Evolutionary conservation across 2,329 filamentous ascomycete species (phyloP).

Genomic region (Hymenoscyphus repandus): DNA sequence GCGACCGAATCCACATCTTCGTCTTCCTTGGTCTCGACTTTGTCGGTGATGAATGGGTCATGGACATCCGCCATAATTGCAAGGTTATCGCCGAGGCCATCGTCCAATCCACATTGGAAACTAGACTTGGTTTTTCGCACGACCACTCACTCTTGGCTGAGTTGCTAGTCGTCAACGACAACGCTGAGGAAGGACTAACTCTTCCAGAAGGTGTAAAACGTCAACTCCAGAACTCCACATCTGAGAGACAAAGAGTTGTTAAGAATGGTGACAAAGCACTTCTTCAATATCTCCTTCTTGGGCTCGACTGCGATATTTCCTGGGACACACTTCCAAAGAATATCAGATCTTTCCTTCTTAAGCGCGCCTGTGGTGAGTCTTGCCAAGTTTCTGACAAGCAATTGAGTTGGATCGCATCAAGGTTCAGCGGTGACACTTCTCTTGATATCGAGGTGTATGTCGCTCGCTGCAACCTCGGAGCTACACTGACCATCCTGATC

Average conservation of each 20-base stretch:
- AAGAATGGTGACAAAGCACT: conserved; percentile 9
- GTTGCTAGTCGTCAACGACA: conserved; percentile 5
- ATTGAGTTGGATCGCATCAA: conserved; percentile 33
- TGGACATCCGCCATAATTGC: conserved; percentile 9
- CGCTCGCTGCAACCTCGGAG: conserved; percentile 43
- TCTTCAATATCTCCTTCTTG: conserved; percentile 17
- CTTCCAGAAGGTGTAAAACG: conserved; percentile 20
- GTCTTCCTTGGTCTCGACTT: conserved; percentile 7
- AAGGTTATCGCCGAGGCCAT: conserved; percentile 21
- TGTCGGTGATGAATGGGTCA: conserved; percentile 12
- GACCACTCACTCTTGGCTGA: conserved; percentile 17
- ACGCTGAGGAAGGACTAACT: not conserved
- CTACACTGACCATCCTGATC: conserved; percentile 37
- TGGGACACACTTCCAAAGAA: conserved; percentile 19
- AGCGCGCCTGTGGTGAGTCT: conserved; percentile 21
- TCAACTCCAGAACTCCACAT: conserved; percentile 14
- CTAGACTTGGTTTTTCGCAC: conserved; percentile 18
- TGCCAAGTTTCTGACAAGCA: conserved; percentile 36
- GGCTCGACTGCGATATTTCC: conserved; percentile 18
- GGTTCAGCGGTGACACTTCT: conserved; percentile 3
- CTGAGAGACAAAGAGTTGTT: conserved; percentile 13
- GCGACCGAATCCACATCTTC: conserved; percentile 4
- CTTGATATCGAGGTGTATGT: conserved; percentile 38
- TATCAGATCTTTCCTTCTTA: conserved; percentile 7
- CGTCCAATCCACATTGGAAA: conserved; percentile 19